Conservation (phyloP, 768 basidiomycete species). For the Basidioascus undulatus region DNA sequence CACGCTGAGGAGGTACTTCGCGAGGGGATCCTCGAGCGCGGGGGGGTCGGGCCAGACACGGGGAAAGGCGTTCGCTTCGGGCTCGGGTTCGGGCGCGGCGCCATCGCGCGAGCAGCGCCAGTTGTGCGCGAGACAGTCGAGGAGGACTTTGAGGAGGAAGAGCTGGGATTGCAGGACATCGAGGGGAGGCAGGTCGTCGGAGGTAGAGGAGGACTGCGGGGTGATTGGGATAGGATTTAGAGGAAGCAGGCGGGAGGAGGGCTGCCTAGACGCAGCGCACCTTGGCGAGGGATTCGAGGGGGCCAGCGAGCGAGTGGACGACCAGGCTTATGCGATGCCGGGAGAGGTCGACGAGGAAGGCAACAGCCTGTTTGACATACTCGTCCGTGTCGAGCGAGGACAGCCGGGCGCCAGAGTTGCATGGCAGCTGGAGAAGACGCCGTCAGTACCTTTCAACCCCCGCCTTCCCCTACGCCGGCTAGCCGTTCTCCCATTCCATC, state of each 20-base stretch:
- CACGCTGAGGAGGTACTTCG: constrained; percentile 54
- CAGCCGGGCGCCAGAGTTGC: constrained; percentile 50
- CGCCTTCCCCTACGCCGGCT: no score
- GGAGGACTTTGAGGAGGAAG: constrained; percentile 57
- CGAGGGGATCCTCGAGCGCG: constrained; percentile 56
- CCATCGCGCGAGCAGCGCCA: constrained; percentile 33
- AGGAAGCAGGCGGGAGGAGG: neutral
- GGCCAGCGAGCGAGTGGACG: constrained; percentile 47
- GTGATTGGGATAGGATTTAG: constrained; percentile 6
- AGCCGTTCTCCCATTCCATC: no score
- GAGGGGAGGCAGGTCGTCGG: constrained; percentile 23
- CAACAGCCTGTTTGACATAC: constrained; percentile 48
- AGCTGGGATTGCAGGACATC: constrained; percentile 69
- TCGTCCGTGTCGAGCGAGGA: constrained; percentile 50
- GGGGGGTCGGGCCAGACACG: constrained; percentile 32
- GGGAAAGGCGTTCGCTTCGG: no score
- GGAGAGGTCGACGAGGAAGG: constrained; percentile 56
- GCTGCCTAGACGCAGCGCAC: constrained; percentile 21
- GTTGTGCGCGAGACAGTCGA: constrained; percentile 50
- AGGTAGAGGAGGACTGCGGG: constrained; percentile 9
- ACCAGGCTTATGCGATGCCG: constrained; percentile 56
- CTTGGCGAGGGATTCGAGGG: constrained; percentile 52
- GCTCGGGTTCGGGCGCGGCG: no score
- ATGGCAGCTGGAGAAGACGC: constrained; percentile 46
- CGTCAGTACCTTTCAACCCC: no score